Base-by-base conservation (phyloP, 805 yeast genomes). In the Wickerhamomyces sydowiorum region DNA sequence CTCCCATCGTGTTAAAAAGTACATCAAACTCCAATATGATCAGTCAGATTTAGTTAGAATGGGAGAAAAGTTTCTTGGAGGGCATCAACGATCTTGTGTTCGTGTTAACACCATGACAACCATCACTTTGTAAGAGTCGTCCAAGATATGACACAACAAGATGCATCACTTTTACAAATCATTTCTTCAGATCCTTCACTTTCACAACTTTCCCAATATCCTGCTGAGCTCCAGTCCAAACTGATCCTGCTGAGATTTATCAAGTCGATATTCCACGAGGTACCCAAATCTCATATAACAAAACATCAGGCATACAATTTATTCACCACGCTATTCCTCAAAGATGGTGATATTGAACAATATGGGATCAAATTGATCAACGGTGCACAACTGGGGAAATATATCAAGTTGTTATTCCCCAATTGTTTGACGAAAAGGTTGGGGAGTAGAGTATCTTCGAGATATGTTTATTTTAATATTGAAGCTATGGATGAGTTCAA, bases 401-500 rank as follows among this genome's bases (percentile, higher is more conserved):
- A 83, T 34, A 86, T 86, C 17, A 69, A 81, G 44, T 66, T 80
- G 5, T 61, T 78, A 5, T 83, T 74, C 52, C 93, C 95, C 0
- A 67, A 69, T 41, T 66, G 86, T 46, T 78, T 80, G 24, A 84
- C 93, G 0, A 73, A 95, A 48, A 71, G 96, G 41, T 66, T 88
- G 40, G 96, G 96, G 2, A 77, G 81, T 59, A 70, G 95, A 38
- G 90, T 90, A 2, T 84, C 82, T 54, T 80, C 91, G 18, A 83
- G 83, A 57, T 89, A 89, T 61, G 95, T 87, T 59, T 88, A 86
- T 56, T 84, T 91, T 61, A 95, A 95, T 3, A 68, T 83, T 25
- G 67, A 68, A 45, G 48, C 66, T 3, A 22, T 19, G 10, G 28
- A 20, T 10, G 14, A 30, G 22, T 32, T 38, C 3, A 28, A 29